These are phyloP conservation scores for Pythium vanterpoolii DNA, from an alignment of 352 stramenopile species.

Conservation along the genomic window DNA sequence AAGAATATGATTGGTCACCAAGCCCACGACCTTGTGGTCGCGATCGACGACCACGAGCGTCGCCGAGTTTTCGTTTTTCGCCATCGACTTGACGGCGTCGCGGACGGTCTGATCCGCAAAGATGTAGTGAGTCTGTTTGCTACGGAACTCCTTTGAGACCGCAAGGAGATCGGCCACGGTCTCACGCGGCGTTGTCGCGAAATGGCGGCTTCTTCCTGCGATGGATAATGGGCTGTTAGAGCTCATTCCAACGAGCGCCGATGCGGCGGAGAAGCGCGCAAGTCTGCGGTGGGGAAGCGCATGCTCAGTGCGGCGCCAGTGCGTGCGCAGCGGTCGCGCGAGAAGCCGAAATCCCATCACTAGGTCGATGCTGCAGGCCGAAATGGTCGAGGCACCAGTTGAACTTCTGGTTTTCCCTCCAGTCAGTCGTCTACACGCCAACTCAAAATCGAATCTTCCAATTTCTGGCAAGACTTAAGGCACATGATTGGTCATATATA, in stretches of 20 bases:
- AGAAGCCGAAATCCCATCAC: conserved; percentile 13
- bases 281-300: neutral
- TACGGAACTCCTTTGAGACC: conserved; percentile 68
- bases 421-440: conserved; percentile 13
- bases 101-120: conserved; percentile 53
- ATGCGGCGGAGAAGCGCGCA: neutral
- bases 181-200: conserved; percentile 29
- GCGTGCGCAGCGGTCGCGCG: conserved; percentile 12
- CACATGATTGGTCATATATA: neutral
- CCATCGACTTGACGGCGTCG: conserved; percentile 63
- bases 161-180: conserved; percentile 67
- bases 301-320: conserved; percentile 4
- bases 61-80: conserved; percentile 71
- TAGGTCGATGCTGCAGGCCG: neutral
- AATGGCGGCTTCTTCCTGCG: neutral
- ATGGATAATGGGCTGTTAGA: neutral
- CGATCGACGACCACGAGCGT: conserved; percentile 74
- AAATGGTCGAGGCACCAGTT: too few species aligned
- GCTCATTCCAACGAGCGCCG: neutral
- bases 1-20: conserved; percentile 75
- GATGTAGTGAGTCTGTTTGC: conserved; percentile 73
- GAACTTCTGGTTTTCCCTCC: neutral
- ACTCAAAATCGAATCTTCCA: neutral
- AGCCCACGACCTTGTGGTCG: conserved; percentile 64
- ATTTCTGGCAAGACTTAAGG: too few species aligned